Evolutionary conservation across 805 yeast species (phyloP).

Genomic region (Suhomyces prunicola): DNA sequence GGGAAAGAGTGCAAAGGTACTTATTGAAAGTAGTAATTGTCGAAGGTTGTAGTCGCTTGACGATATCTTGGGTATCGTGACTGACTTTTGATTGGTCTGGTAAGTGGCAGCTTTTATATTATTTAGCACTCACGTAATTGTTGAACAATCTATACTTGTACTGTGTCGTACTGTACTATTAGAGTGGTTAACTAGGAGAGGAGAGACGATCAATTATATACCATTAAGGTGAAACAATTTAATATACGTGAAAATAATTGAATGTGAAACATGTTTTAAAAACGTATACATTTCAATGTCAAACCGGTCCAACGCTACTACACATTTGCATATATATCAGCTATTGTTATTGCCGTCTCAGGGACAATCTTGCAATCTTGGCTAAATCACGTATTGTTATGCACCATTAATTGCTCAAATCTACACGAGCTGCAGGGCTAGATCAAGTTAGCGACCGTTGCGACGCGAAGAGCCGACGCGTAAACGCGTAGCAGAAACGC

Average conservation of each 20-base stretch:
- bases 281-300: background rate
- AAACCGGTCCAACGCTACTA: background rate
- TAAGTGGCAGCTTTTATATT: too few species aligned
- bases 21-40: background rate
- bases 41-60: background rate
- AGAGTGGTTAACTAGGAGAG: background rate
- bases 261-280: background rate
- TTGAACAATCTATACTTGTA: background rate
- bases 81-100: background rate
- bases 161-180: background rate
- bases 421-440: background rate
- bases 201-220: too few species aligned
- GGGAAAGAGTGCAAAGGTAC: background rate
- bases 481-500: background rate
- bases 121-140: too few species aligned
- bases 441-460: background rate
- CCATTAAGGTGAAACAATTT: background rate
- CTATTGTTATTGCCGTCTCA: background rate
- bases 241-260: background rate
- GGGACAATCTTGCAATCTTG: background rate
- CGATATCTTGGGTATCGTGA: background rate
- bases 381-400: background rate
- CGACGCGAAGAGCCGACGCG: background rate
- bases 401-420: background rate
- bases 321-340: background rate